phyloP scores from a whole-genome alignment of 768 basidiomycete species.

The Trametopsis cervina region DNA sequence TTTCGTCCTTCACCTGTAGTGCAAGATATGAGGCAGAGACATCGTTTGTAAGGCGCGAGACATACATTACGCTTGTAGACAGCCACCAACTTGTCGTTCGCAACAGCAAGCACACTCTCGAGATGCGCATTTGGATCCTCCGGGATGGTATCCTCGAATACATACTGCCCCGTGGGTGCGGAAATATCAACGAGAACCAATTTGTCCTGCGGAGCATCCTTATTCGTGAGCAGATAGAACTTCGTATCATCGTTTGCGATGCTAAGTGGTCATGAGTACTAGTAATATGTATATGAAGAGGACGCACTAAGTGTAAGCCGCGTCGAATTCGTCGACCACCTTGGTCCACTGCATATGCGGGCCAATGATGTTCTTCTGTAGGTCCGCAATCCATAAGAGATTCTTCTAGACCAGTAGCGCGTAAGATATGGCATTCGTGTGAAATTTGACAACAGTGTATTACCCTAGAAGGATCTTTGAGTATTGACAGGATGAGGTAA shows the following conservation, averaged over 20 bases:
- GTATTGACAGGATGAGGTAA: constrained; percentile 51
- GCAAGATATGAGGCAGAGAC: no score
- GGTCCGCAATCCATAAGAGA: constrained; percentile 65
- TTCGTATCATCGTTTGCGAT: constrained; percentile 56
- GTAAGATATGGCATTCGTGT: no score
- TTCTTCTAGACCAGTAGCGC: constrained; percentile 64
- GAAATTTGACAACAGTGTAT: no score
- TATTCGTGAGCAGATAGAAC: constrained; percentile 61
- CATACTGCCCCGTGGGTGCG: constrained; percentile 29
- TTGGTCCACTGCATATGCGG: constrained; percentile 68
- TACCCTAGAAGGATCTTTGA: constrained; percentile 60
- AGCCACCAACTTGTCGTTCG: constrained; percentile 49
- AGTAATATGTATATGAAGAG: constrained; percentile 2
- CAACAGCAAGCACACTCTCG: constrained; percentile 39
- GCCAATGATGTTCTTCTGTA: constrained; percentile 51
- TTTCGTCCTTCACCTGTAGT: constrained; percentile 66
- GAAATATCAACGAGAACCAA: constrained; percentile 58
- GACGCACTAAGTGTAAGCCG: constrained; percentile 59
- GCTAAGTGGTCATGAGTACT: constrained; percentile 28
- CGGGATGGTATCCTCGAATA: constrained; percentile 58
- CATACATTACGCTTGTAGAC: constrained; percentile 68
- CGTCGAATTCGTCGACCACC: constrained; percentile 60
- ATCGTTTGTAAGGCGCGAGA: no score
- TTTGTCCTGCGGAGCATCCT: constrained; percentile 59
- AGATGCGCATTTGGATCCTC: constrained; percentile 61